Evolutionary conservation across 331 rosid species (phyloP), one percentile per base, ranked within the genome.

Genomic region (Arachis monticola): DNA sequence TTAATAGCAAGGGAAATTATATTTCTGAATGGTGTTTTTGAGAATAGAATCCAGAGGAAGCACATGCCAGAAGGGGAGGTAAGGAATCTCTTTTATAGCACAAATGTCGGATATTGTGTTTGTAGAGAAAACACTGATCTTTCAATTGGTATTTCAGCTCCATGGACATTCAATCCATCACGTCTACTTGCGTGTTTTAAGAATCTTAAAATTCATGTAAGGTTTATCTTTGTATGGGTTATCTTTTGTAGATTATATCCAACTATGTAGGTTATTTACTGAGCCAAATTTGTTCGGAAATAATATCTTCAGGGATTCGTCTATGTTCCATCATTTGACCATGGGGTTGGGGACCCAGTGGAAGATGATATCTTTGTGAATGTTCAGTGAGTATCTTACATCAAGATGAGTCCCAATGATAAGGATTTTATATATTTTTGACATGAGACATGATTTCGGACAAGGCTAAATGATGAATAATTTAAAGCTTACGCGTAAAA

Each of bases 51-150:
- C 99, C 97, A 2, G n/a, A 86, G 89, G 97, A 94, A 81, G 97
- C 99, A 2, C 97, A 94, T 87, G 97, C 92, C 5, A 88, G 97
- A 85, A 86, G 97, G 81, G 97, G 97, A 90, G 99, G 99, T 92
- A 77, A 85, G 89, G 78, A 68, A 73, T 73, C 81, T 77, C 69
- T 72, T 69, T 75, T 68, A 6, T 40, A 70, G 9, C 32, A 75
- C 75, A 75, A 48, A 41, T 62, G 82, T 75, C 57, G 78, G 76
- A 72, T 72, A 72, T 73, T 76, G 41, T 77, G 66, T 60, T 77
- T 64, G 27, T 64, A 17, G 77, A 46, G 52, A 45, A 74, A 53
- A 53, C 56, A 44, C 74, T 86, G 66, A 86, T 79, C 58, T 84
- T 79, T 87, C 75, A 77, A 74, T 89, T 85, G 75, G 75, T 73